A percentile compares a stretch with the other conserved stretches of the same genome.
Conservation (phyloP, 2,329 filamentous ascomycete genomes). For the Venturia carpophila region DNA sequence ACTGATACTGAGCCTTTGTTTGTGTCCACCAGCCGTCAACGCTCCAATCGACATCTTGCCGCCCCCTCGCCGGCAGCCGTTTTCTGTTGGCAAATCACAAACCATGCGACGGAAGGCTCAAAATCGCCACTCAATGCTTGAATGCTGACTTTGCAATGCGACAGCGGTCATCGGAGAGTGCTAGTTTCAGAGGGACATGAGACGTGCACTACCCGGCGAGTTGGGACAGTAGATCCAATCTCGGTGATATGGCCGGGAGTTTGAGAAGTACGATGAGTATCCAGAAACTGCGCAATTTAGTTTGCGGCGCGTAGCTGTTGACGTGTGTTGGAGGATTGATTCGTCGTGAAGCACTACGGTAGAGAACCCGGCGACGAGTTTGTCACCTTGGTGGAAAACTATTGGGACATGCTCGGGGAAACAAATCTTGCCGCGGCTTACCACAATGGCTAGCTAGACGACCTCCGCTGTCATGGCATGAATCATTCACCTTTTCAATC, state of each 20-base stretch:
- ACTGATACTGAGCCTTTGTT: neutral
- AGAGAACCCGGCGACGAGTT: no score
- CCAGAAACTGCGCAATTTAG: neutral
- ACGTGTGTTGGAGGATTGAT: no score
- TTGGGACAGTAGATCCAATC: neutral
- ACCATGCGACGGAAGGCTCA: neutral
- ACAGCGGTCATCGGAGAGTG: neutral
- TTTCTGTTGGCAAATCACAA: neutral
- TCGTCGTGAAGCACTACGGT: no score
- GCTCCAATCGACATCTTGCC: neutral
- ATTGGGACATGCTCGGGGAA: no score
- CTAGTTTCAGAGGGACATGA: constrained; percentile 1
- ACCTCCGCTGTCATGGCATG: no score
- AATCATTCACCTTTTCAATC: no score
- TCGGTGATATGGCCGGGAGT: neutral
- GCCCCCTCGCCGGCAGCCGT: constrained; percentile 5
- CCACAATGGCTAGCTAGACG: no score
- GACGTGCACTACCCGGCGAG: constrained; percentile 3
- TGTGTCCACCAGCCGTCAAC: constrained; percentile 5
- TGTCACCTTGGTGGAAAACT: no score
- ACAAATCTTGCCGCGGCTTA: no score
- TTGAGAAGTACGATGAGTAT: neutral
- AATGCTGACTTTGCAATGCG: no score
- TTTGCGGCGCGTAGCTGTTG: neutral
- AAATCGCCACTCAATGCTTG: neutral